Evolutionary conservation across 805 yeast genomes (phyloP), one percentile per base, ranked within the genome.

Genomic region (Zygosaccharomyces lentus): DNA sequence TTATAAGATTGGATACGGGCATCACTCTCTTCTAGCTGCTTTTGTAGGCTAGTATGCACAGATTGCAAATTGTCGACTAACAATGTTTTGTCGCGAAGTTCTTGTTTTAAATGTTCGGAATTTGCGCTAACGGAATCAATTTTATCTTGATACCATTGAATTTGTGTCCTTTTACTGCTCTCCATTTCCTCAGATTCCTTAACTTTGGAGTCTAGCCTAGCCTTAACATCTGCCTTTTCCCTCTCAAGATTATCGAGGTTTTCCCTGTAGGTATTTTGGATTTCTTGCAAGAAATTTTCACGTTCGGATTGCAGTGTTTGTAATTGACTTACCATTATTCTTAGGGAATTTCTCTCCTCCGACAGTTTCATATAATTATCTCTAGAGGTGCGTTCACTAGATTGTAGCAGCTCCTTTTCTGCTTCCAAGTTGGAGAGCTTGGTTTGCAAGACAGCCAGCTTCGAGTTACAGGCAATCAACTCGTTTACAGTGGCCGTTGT

Each of bases 291-390:
- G 5, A 77, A 67, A 1, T 64, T 53, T 41, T 82, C 84, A 43
- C 89, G 73, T 58, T 86, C 90, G 43, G 72, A 72, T 46, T 80
- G 78, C 32, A 79, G 58, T 2, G 79, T 57, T 62, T 86, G 91
- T 37, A 87, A 65, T 54, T 76, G 82, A 6, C 75, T 62, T 8
- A 85, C 73, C 47, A 81, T 69, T 3, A 77, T 73, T 53, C 75
- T 81, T 34, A 87, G 66, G 43, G 78, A 73, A 5, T 74, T 63
- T 54, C 78, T 80, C 57, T 88, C 96, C 2, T 73, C 72, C 37
- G 72, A 66, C 45, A 85, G 64, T 24, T 70, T 74, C 6, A 67
- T 65, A 34, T 80, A 72, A 50, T 84, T 87, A 10, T 67, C 66
- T 26, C 73, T 67, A 25, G 85, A 61, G 9, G 83, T 68, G 13